Conservation (phyloP, 1,139 yeast species). For the Candida tetrigidarum region DNA sequence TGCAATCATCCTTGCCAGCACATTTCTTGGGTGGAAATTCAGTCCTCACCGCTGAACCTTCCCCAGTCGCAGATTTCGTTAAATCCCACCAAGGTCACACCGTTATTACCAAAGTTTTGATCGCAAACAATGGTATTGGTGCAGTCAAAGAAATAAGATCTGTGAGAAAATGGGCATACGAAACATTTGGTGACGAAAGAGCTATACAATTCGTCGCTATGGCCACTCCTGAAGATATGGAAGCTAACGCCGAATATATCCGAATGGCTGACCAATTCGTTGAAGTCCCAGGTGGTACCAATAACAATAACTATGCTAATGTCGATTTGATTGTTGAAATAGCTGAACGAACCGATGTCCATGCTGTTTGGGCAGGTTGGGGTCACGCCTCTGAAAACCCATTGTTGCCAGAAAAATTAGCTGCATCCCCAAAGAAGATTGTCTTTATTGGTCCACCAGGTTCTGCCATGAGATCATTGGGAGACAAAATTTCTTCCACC, state of each 20-base stretch:
- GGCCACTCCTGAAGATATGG: constrained; percentile 99
- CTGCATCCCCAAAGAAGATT: constrained; percentile 85
- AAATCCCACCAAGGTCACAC: constrained; percentile 91
- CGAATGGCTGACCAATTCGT: constrained; percentile 99
- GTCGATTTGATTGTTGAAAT: constrained; percentile 96
- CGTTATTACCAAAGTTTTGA: constrained; percentile 83
- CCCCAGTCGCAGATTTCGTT: constrained; percentile 84
- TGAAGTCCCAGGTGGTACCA: constrained; percentile 99
- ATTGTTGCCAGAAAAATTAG: constrained; percentile 86
- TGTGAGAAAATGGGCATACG: constrained; percentile 98
- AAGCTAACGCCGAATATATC: constrained; percentile 96
- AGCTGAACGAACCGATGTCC: constrained; percentile 95
- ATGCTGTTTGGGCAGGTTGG: constrained; percentile 99
- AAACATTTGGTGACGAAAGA: constrained; percentile 93
- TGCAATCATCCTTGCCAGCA: constrained; percentile 54
- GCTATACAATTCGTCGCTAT: constrained; percentile 94
- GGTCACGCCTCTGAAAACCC: constrained; percentile 99
- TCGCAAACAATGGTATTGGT: constrained; percentile 98
- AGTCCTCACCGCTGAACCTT: constrained; percentile 70
- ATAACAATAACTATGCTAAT: constrained; percentile 96
- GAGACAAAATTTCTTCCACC: constrained; percentile 96
- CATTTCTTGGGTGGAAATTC: constrained; percentile 85
- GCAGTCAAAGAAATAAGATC: constrained; percentile 98
- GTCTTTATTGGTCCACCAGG: constrained; percentile 99
- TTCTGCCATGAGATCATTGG: constrained; percentile 98